Conservation (phyloP, 768 basidiomycete species). For the Clitopilus passeckerianus region DNA sequence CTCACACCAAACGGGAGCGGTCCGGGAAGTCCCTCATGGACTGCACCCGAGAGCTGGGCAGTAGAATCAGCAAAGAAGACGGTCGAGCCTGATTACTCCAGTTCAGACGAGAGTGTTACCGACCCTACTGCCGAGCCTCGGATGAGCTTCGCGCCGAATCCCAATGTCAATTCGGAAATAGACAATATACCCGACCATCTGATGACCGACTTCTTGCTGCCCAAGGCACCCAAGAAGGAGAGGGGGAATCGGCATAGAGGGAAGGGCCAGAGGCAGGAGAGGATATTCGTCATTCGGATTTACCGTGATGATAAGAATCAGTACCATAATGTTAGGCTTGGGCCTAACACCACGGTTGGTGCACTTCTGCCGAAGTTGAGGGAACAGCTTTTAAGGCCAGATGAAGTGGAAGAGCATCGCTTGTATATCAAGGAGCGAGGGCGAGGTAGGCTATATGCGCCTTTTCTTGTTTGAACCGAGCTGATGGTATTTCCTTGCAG, state of each 20-base stretch:
- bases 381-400: conserved; percentile 43
- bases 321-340: conserved; percentile 66
- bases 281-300: conserved; percentile 62
- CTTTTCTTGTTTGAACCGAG: not conserved
- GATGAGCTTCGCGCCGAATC: conserved; percentile 3
- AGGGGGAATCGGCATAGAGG: conserved; percentile 4
- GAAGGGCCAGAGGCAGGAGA: conserved; percentile 7
- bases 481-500: conserved; percentile 31
- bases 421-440: conserved; percentile 75
- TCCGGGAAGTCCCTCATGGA: conserved; percentile 38
- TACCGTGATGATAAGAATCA: conserved; percentile 63
- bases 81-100: conserved; percentile 22
- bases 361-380: conserved; percentile 62
- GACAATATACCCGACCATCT: not conserved
- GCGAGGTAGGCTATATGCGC: conserved; percentile 42
- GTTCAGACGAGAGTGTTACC: conserved; percentile 21
- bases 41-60: conserved; percentile 74
- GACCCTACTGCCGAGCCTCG: conserved; percentile 6
- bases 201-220: not conserved
- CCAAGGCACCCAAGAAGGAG: conserved; percentile 2
- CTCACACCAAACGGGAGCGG: conserved; percentile 3
- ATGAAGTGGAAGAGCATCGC: conserved; percentile 57
- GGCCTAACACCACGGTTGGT: conserved; percentile 60
- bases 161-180: not conserved
- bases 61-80: conserved; percentile 43